These are phyloP conservation scores for Corylus americana DNA, from an alignment of 306 rosid species.

Conservation along the genomic window DNA sequence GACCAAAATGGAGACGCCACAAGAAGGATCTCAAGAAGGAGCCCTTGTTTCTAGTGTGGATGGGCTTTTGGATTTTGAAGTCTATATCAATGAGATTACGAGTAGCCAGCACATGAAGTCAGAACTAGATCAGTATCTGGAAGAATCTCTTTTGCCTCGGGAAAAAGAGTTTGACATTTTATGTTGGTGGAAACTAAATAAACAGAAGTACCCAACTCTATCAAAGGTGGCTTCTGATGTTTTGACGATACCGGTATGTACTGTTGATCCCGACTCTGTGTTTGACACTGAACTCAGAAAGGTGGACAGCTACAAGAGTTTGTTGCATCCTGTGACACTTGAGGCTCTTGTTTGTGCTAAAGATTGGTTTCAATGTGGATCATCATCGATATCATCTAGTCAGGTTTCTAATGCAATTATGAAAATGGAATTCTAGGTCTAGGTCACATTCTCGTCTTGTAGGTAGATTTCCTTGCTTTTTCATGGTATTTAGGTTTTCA, in stretches of 20 bases:
- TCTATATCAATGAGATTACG: slow-evolving; percentile 62
- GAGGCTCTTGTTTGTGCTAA: slow-evolving; percentile 85
- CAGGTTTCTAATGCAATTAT: slow-evolving; percentile 46
- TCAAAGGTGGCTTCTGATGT: slow-evolving; percentile 84
- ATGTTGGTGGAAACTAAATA: slow-evolving; percentile 80
- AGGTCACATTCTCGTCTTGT: slow-evolving; percentile 10
- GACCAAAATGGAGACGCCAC: slow-evolving; percentile 44
- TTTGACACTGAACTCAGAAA: slow-evolving; percentile 64
- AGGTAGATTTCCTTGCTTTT: neutral
- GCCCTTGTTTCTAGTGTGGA: slow-evolving; percentile 47
- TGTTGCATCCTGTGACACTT: slow-evolving; percentile 54
- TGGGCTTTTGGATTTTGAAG: slow-evolving; percentile 69
- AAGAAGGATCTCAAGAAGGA: slow-evolving; percentile 54
- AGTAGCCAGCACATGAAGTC: slow-evolving; percentile 59
- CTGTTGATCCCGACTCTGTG: slow-evolving; percentile 59
- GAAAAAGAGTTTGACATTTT: slow-evolving; percentile 61
- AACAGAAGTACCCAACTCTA: slow-evolving; percentile 67
- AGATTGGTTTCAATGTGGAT: slow-evolving; percentile 70
- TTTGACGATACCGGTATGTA: slow-evolving; percentile 71
- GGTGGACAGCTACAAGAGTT: slow-evolving; percentile 64
- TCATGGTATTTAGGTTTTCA: neutral
- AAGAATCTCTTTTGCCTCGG: slow-evolving; percentile 54
- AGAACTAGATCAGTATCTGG: slow-evolving; percentile 86
- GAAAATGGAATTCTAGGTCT: slow-evolving; percentile 48
- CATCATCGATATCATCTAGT: slow-evolving; percentile 33